Percentiles rank a stretch among this genome's conserved stretches.
These are phyloP conservation scores for Lactarius sanguifluus DNA, from an alignment of 768 basidiomycete genomes.

Conservation along the genomic window DNA sequence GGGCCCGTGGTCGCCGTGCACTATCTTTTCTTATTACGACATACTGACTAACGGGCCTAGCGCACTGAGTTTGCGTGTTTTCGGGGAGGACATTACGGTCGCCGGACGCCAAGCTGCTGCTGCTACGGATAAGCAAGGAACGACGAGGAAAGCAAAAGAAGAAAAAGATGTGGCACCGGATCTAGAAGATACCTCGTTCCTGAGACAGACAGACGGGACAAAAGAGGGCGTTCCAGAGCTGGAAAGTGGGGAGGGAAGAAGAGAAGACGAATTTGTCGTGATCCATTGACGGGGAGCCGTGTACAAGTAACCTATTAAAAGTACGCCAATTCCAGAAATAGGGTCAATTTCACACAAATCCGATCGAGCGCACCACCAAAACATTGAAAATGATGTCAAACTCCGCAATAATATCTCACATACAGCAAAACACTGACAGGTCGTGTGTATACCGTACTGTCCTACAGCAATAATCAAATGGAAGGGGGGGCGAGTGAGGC, in stretches of 20 bases:
- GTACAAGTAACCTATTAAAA: too few relatives aligned
- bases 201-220: neutral
- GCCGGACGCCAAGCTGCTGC: slow-evolving; percentile 41
- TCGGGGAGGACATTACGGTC: slow-evolving; percentile 72
- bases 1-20: slow-evolving; percentile 3
- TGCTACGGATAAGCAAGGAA: slow-evolving; percentile 32
- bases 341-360: neutral
- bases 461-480: too few relatives aligned
- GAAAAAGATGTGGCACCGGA: neutral
- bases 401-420: neutral
- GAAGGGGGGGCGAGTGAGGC: too few relatives aligned
- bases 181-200: neutral
- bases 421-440: neutral
- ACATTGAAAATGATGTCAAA: neutral
- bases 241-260: neutral
- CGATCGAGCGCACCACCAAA: too few relatives aligned
- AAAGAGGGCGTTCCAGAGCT: neutral
- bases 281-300: neutral
- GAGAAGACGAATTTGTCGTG: neutral
- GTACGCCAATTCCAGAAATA: neutral
- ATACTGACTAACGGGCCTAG: slow-evolving; percentile 41
- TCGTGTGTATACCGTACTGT: neutral
- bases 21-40: slow-evolving; percentile 5
- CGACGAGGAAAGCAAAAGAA: neutral
- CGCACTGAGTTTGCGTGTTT: slow-evolving; percentile 83